Percentiles rank a stretch among this genome's conserved stretches.
phyloP scores from a whole-genome alignment of 495 filamentous ascomycete species.

The Xylaria acuta region DNA sequence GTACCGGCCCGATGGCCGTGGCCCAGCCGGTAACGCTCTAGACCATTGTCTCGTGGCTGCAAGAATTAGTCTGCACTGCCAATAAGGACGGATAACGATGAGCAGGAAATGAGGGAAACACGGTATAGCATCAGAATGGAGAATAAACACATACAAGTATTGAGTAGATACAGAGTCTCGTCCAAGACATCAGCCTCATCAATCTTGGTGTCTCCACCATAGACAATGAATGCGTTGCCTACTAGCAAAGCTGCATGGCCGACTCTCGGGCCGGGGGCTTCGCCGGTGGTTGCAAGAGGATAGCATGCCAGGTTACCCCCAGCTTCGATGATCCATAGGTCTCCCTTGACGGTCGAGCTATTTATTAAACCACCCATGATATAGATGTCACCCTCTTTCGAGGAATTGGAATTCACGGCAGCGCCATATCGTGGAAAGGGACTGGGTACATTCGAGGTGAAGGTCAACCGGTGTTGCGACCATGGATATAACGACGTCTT shows the following conservation, averaged over 20 bases:
- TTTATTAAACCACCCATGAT: slow-evolving; percentile 97
- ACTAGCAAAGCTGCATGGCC: slow-evolving; percentile 94
- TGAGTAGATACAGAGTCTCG: slow-evolving; percentile 94
- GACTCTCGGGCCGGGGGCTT: slow-evolving; percentile 94
- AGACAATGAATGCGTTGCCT: slow-evolving; percentile 99
- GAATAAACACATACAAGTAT: slow-evolving; percentile 77
- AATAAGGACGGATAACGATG: neutral
- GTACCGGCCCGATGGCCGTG: slow-evolving; percentile 87
- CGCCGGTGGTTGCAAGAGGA: slow-evolving; percentile 86
- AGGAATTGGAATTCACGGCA: slow-evolving; percentile 88
- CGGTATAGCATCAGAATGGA: neutral
- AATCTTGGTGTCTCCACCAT: slow-evolving; percentile 97
- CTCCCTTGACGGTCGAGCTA: slow-evolving; percentile 92
- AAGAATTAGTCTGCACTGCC: slow-evolving; percentile 32
- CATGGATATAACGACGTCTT: slow-evolving; percentile 85
- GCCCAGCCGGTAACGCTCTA: slow-evolving; percentile 80
- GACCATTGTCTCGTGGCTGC: slow-evolving; percentile 98
- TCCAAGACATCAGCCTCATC: slow-evolving; percentile 90
- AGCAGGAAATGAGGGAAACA: neutral
- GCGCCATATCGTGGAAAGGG: slow-evolving; percentile 98
- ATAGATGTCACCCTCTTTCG: slow-evolving; percentile 97
- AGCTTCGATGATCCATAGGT: slow-evolving; percentile 97
- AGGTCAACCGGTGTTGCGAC: slow-evolving; percentile 88
- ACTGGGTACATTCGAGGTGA: slow-evolving; percentile 79
- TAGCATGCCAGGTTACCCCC: slow-evolving; percentile 88